Base-by-base conservation (phyloP, 352 stramenopile species). In the Lagenidium giganteum region DNA sequence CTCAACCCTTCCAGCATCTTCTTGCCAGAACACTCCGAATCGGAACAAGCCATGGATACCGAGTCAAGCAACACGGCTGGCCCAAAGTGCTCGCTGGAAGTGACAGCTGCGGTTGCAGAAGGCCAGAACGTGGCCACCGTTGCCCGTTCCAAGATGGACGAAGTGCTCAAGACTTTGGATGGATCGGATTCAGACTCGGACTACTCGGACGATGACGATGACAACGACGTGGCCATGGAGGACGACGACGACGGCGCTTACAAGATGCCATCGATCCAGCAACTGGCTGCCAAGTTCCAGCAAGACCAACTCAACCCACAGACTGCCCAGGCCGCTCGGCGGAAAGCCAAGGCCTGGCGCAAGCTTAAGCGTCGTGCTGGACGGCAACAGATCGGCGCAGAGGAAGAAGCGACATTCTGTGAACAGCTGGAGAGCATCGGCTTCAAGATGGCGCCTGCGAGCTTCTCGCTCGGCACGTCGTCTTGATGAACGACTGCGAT, bases 1-100 rank as follows among this genome's bases (percentile, higher is more conserved):
- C 57, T 89, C 40, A 89, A 89, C 42, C 73, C 77, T 17, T 81
- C 62, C 8, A 83, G 67, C 32, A 82, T 87, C 38, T 85, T 85
- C 57, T 25, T 84, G 11, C 26, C 68, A 2, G 67, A 82, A 8
- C 40, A 49, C 27, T 52, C 32, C 3, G 64, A 65, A 16, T 18
- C 22, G 11, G 40, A 22, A n/a, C n/a, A 4, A 22, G 21, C 13
- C 16, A 65, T 57, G 38, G n/a, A 16, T 16, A 46, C 17, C 21
- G 31, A 13, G 13, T 36, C 54, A 16, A n/a, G n/a, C n/a, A n/a
- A n/a, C n/a, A 3, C 18, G 0, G 57, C 24, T n/a, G 67, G 67
- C 14, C 67, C 70, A 2, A 66, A 68, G 36, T 83, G 70, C 47
- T 83, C 61, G 33, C 39, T 81, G 14, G 50, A 61, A 18, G 57